These are phyloP conservation scores for Chrysoporthe deuterocubensis DNA, from an alignment of 2,329 filamentous ascomycete genomes.

Conservation along the genomic window DNA sequence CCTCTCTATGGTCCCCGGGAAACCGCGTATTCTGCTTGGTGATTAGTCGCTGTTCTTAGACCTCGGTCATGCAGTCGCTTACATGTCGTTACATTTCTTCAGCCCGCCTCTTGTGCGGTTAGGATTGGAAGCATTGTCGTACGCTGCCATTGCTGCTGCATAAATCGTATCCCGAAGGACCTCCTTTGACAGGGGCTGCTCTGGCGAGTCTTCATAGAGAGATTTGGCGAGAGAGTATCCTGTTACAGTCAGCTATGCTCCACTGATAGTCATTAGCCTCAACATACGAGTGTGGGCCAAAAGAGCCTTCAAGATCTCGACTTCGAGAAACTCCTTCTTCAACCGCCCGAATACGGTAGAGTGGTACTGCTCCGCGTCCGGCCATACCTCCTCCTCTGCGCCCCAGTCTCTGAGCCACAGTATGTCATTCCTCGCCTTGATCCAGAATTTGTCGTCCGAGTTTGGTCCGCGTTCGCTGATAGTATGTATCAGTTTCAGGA, in stretches of 20 bases:
- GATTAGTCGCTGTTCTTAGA: conserved; percentile 1
- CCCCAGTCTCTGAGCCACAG: conserved; percentile 79
- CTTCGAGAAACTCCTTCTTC: conserved; percentile 64
- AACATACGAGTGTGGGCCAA: conserved; percentile 63
- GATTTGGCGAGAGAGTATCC: conserved; percentile 66
- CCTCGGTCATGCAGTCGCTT: conserved; percentile 38
- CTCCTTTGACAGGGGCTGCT: conserved; percentile 52
- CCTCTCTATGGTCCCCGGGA: conserved; percentile 60
- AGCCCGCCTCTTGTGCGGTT: conserved; percentile 76
- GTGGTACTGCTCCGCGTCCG: conserved; percentile 35
- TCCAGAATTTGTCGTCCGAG: conserved; percentile 68
- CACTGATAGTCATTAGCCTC: background rate
- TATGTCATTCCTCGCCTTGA: conserved; percentile 63
- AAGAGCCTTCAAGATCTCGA: conserved; percentile 71
- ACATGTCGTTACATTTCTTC: conserved; percentile 79
- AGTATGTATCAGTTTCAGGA: conserved; percentile 61
- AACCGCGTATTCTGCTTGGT: conserved; percentile 60
- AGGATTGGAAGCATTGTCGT: conserved; percentile 82
- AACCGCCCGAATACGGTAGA: conserved; percentile 65
- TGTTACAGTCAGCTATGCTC: conserved; percentile 39
- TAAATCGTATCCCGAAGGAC: conserved; percentile 65
- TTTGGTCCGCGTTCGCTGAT: conserved; percentile 55
- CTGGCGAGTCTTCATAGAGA: conserved; percentile 59
- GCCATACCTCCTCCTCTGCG: conserved; percentile 46
- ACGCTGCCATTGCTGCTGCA: conserved; percentile 68